Evolutionary conservation across 2,329 filamentous ascomycete species (phyloP).

Genomic region (Colletotrichum horii): DNA sequence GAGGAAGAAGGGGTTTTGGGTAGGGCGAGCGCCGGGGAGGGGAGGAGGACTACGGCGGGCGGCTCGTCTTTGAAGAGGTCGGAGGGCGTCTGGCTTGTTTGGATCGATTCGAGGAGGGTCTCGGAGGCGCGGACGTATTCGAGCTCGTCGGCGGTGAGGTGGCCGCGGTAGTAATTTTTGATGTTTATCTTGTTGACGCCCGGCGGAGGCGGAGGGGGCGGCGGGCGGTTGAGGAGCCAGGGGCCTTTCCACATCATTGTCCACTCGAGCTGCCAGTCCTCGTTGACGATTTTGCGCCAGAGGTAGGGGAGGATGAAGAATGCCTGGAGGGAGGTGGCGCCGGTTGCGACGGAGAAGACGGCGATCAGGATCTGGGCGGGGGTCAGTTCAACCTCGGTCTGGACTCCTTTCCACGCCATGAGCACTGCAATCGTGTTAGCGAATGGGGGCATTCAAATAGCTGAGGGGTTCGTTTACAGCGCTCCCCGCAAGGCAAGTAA

Average conservation of each 20-base stretch:
- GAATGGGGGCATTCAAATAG: no score
- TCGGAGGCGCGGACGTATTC: constrained; percentile 39
- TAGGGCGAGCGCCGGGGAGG: constrained; percentile 31
- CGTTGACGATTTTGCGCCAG: constrained; percentile 52
- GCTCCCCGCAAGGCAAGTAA: no score
- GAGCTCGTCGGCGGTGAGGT: constrained; percentile 52
- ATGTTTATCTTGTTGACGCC: constrained; percentile 48
- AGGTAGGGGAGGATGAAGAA: constrained; percentile 59
- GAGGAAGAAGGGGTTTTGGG: constrained; percentile 3
- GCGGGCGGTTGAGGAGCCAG: constrained; percentile 44
- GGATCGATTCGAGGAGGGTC: constrained; percentile 37
- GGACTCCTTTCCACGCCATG: constrained; percentile 51
- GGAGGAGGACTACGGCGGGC: constrained; percentile 29
- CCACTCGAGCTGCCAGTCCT: constrained; percentile 56
- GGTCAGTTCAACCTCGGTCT: constrained; percentile 26
- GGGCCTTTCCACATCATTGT: constrained; percentile 54
- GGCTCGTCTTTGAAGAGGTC: constrained; percentile 31
- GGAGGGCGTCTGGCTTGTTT: constrained; percentile 24
- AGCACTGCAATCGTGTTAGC: constrained; percentile 43
- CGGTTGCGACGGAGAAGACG: constrained; percentile 49
- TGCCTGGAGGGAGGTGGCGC: constrained; percentile 43
- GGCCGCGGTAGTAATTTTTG: constrained; percentile 54
- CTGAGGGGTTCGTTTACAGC: constrained; percentile 24
- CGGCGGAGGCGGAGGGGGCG: constrained; percentile 36
- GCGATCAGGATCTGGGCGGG: constrained; percentile 30